phyloP scores from a whole-genome alignment of 768 basidiomycete species.

The Hygrocybe coccinea region DNA sequence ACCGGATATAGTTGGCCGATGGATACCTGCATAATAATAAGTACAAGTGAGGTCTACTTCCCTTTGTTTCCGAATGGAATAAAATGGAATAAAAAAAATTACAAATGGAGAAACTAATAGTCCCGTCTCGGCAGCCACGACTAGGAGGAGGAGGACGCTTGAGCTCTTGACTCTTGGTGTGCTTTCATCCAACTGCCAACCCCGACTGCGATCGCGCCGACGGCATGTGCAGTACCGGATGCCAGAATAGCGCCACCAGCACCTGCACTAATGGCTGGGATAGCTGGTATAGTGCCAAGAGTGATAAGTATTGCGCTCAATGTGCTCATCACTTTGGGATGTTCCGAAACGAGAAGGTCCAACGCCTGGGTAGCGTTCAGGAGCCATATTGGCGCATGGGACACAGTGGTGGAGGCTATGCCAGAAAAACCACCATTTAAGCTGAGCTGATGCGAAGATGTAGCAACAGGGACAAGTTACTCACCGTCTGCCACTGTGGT shows the following conservation, averaged over 20 bases:
- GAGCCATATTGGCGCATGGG: slow-evolving; percentile 70
- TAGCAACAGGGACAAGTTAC: neutral
- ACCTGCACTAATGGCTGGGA: slow-evolving; percentile 63
- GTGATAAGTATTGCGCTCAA: slow-evolving; percentile 76
- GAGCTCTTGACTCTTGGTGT: slow-evolving; percentile 31
- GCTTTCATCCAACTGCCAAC: slow-evolving; percentile 56
- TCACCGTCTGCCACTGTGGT: neutral
- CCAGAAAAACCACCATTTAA: slow-evolving; percentile 2
- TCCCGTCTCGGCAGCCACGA: neutral
- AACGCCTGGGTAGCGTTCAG: slow-evolving; percentile 72
- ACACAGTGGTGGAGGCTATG: slow-evolving; percentile 37
- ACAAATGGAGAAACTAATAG: neutral
- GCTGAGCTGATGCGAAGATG: no score
- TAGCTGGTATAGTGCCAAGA: slow-evolving; percentile 66
- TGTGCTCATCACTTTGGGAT: slow-evolving; percentile 68
- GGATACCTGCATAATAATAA: slow-evolving; percentile 12
- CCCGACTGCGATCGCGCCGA: slow-evolving; percentile 74
- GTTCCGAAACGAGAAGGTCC: slow-evolving; percentile 68
- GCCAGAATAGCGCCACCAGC: slow-evolving; percentile 72
- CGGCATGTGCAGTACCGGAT: slow-evolving; percentile 68
- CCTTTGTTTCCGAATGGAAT: neutral
- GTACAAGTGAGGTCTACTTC: slow-evolving; percentile 1
- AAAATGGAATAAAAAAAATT: slow-evolving; percentile 1
- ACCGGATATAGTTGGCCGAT: slow-evolving; percentile 36
- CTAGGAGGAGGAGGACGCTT: neutral